Evolutionary conservation across 805 yeast species (phyloP), one percentile per base, ranked within the genome.

Genomic region (Myxozyma neglecta): DNA sequence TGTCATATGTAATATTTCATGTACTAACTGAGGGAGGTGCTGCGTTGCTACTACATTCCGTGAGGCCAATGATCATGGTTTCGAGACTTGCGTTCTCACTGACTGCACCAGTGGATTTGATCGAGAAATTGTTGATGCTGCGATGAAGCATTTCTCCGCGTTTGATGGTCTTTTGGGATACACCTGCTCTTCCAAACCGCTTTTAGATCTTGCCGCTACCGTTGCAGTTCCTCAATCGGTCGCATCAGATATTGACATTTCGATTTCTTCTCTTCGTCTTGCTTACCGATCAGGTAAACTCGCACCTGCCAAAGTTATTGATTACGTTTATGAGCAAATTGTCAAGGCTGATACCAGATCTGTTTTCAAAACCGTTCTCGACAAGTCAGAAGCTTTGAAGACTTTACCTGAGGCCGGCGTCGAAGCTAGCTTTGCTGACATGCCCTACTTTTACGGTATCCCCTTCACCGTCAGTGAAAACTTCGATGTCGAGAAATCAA

Each of bases 21-120:
- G 13, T 46, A 18, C 32, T 10, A 39, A n/a, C 46, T 42, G 20
- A 42, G 32, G 32, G 14, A 61, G 65, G 53, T 72, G 75, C 59
- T 73, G 76, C 57, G 76, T 73, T 1, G 69, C 75, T 11, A 71
- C 74, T 6, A 73, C 76, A 4, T 72, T 72, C 59, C 65, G 75
- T 13, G 75, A 72, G 51, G 76, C 73, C 3, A 73, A 72, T 55
- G 76, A 73, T 56, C 70, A 71, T 24, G 76, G 76, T 1, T 73
- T 72, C 59, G 74, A 73, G 50, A 68, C 72, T 53, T 69, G 71
- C 53, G 71, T 69, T 6, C 50, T 69, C 24, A 47, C 61, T 10
- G 72, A 69, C 53, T 69, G 72, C 57, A 69, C 71, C 7, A 68
- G 64, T n/a, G 72, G 72, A 13, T 69, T 69, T 48, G 65, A 69